Evolutionary conservation across 805 yeast species (phyloP).

Genomic region (Sugiyamaella mastotermitis): DNA sequence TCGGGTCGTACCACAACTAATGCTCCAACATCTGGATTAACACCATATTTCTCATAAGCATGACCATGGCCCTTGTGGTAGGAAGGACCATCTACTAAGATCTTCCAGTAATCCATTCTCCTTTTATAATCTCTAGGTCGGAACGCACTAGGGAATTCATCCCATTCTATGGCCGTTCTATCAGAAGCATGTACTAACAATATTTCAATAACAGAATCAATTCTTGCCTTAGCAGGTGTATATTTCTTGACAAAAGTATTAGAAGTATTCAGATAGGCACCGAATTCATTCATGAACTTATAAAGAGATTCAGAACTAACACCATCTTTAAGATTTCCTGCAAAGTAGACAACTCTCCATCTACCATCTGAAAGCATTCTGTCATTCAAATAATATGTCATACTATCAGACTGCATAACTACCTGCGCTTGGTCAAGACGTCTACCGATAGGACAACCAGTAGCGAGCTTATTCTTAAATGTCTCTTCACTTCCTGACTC

Average conservation of each 20-base stretch:
- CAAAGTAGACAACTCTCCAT: conserved; percentile 27
- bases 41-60: conserved; percentile 27
- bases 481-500: background rate
- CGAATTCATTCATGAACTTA: conserved; percentile 15
- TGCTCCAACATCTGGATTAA: conserved; percentile 25
- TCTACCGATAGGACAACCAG: conserved; percentile 26
- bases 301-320: conserved; percentile 1
- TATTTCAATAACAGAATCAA: conserved; percentile 27
- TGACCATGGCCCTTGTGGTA: conserved; percentile 29
- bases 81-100: conserved; percentile 24
- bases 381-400: conserved; percentile 24
- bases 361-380: conserved; percentile 28
- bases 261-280: conserved; percentile 21
- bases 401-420: conserved; percentile 25
- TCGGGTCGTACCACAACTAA: conserved; percentile 30
- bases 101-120: conserved; percentile 29
- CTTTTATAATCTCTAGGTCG: conserved; percentile 21
- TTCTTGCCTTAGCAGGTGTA: conserved; percentile 26
- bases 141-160: conserved; percentile 27
- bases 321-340: conserved; percentile 23
- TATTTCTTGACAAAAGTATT: conserved; percentile 15
- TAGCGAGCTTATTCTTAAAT: conserved; percentile 17
- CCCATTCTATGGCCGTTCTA: conserved; percentile 21
- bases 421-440: conserved; percentile 24
- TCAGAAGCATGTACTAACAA: conserved; percentile 25